phyloP scores from a whole-genome alignment of 75 land plant species.

The Picea sitchensis region DNA sequence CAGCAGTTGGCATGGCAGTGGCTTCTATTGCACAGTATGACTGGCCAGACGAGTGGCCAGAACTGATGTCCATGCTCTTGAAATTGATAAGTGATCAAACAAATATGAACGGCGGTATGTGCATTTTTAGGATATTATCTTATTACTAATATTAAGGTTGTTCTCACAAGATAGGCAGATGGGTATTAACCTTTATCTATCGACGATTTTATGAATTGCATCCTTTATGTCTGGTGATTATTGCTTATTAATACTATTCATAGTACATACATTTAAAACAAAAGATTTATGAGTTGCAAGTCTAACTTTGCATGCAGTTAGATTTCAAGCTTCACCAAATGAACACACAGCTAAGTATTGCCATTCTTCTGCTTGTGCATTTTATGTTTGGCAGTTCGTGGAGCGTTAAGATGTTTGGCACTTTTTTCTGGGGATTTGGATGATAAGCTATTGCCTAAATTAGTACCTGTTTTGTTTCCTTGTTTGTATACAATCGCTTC shows the following conservation, averaged over 20 bases:
- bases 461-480: conserved; percentile 84
- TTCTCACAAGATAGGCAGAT: not conserved
- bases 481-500: conserved; percentile 69
- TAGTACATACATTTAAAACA: not conserved
- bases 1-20: conserved; percentile 94
- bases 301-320: not conserved
- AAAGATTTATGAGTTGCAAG: conserved; percentile 2
- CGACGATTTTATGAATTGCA: not conserved
- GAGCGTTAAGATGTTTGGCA: conserved; percentile 82
- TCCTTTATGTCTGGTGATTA: not conserved
- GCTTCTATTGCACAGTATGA: conserved; percentile 87
- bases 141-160: not conserved
- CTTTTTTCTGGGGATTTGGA: conserved; percentile 89
- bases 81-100: conserved; percentile 58
- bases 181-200: not conserved
- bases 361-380: not conserved
- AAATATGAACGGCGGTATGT: conserved; percentile 68
- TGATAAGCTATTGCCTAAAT: conserved; percentile 69
- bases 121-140: not conserved
- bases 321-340: not conserved
- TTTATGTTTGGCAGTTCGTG: conserved; percentile 60
- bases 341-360: no score
- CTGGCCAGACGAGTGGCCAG: conserved; percentile 98
- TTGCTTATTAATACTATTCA: not conserved
- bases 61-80: conserved; percentile 66